Conservation (phyloP, 441 rosid species). For the Kokia cookei region DNA sequence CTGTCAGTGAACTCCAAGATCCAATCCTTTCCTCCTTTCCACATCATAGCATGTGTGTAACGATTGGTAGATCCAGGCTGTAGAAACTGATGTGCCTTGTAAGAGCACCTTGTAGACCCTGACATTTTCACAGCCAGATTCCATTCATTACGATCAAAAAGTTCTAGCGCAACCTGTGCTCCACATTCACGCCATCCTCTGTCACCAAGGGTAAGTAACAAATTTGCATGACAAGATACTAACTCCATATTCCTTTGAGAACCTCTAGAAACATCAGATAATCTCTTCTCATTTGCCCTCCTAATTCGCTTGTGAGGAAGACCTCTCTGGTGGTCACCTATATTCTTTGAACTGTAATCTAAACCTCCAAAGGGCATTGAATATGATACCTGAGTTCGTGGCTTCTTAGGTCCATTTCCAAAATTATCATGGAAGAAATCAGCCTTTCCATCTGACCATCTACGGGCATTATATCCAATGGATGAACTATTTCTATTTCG, state of each 20-base stretch:
- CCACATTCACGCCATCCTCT: slow-evolving; percentile 92
- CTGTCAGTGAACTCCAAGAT: slow-evolving; percentile 79
- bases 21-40: slow-evolving; percentile 99
- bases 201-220: slow-evolving; percentile 64
- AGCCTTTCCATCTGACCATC: slow-evolving; percentile 71
- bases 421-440: slow-evolving; percentile 51
- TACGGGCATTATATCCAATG: slow-evolving; percentile 42
- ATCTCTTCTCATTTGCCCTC: slow-evolving; percentile 64
- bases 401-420: slow-evolving; percentile 82
- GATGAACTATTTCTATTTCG: slow-evolving; percentile 54
- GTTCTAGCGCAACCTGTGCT: slow-evolving; percentile 64
- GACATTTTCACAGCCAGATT: slow-evolving; percentile 71
- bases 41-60: slow-evolving; percentile 97
- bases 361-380: slow-evolving; percentile 64
- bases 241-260: slow-evolving; percentile 57
- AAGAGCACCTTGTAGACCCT: slow-evolving; percentile 60
- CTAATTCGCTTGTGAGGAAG: slow-evolving; percentile 72
- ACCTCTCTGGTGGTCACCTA: slow-evolving; percentile 45
- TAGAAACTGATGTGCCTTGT: slow-evolving; percentile 86
- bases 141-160: slow-evolving; percentile 86
- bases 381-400: slow-evolving; percentile 89
- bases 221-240: slow-evolving; percentile 70
- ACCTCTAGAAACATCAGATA: slow-evolving; percentile 42
- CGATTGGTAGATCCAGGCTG: slow-evolving; percentile 93
- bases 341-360: slow-evolving; percentile 54